A percentile compares a stretch with the other conserved stretches of the same genome.
Evolutionary conservation across 805 yeast genomes (phyloP).

Genomic region (Clavispora carvajalis): DNA sequence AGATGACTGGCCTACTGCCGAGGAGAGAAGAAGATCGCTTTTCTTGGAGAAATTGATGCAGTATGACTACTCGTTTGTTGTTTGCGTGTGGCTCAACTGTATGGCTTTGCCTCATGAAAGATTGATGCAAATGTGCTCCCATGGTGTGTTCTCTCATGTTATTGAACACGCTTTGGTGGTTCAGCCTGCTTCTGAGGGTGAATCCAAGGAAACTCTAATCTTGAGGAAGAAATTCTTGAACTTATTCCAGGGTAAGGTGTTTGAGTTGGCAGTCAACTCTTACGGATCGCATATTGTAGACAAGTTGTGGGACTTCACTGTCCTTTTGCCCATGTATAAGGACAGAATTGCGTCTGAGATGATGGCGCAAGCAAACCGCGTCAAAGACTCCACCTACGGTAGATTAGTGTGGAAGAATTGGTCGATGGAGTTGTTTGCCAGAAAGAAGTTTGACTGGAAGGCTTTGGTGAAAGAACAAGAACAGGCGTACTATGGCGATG

Average conservation of each 20-base stretch:
- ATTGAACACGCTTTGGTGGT: constrained; percentile 60
- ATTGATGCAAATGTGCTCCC: constrained; percentile 69
- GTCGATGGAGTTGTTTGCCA: constrained; percentile 72
- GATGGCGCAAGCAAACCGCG: constrained; percentile 50
- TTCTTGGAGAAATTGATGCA: constrained; percentile 69
- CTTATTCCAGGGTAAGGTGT: constrained; percentile 47
- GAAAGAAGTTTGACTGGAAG: constrained; percentile 84
- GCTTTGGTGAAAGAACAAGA: constrained; percentile 45
- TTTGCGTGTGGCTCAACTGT: constrained; percentile 54
- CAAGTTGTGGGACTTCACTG: constrained; percentile 73
- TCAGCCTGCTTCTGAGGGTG: constrained; percentile 36
- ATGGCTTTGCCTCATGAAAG: constrained; percentile 56
- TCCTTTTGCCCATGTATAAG: constrained; percentile 73
- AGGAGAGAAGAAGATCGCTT: constrained; percentile 74
- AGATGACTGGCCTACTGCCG: constrained; percentile 91
- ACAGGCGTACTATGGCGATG: constrained; percentile 23
- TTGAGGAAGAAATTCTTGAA: constrained; percentile 68
- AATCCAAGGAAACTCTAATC: constrained; percentile 42
- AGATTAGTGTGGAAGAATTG: constrained; percentile 93
- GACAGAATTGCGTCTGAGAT: constrained; percentile 78
- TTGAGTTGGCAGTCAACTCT: constrained; percentile 71
- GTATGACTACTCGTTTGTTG: constrained; percentile 57
- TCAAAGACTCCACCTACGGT: constrained; percentile 85
- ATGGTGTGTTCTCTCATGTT: constrained; percentile 88
- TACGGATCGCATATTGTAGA: constrained; percentile 92